Evolutionary conservation across 108 stramenopile species (phyloP), one percentile per base, ranked within the genome.

Genomic region (Pseudonitzschia delicatissima): DNA sequence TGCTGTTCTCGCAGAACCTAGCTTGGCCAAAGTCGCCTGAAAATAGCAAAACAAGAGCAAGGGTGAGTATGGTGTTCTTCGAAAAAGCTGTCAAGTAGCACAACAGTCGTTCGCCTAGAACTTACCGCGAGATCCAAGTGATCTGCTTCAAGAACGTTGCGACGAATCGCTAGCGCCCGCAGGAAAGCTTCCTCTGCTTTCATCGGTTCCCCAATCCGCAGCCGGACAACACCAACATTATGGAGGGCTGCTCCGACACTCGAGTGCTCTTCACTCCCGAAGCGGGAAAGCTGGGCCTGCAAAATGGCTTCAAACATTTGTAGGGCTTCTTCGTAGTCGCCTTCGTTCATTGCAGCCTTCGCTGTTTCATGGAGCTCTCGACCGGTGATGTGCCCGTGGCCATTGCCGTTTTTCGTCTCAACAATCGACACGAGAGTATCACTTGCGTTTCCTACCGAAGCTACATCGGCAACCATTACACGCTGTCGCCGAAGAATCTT

Each of bases 61-160:
- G 13, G 21, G 15, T 5, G n/a, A 7, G 25, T 13, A 12, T 55
- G 53, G 33, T 21, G 2, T 9, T 4, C 13, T 23, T 55, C 11
- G 25, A 12, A 25, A 34, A 55, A 12, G 25, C 32, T 34, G 13
- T 25, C 4, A 23, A 3, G 9, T 6, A n/a, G n/a, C n/a, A n/a
- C n/a, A n/a, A n/a, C n/a, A n/a, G n/a, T n/a, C 15, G 45, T 15
- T 6, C 5, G 18, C 5, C 4, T n/a, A 5, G 15, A 33, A 32
- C 73, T 74, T 40, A 74, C 73, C 33, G 78, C 78, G 35, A 79
- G 42, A 68, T 79, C 78, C 45, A 79, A 49, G 28, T 74, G 73
- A 21, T 70, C 64, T 0, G 67, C 23, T 35, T 64, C 64, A 13
- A 79, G 62, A 3, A 73, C 73, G 23, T 70, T 62, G 36, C 61